Base-by-base conservation (phyloP, 768 basidiomycete species). In the Leccinum olivaceopallidum region DNA sequence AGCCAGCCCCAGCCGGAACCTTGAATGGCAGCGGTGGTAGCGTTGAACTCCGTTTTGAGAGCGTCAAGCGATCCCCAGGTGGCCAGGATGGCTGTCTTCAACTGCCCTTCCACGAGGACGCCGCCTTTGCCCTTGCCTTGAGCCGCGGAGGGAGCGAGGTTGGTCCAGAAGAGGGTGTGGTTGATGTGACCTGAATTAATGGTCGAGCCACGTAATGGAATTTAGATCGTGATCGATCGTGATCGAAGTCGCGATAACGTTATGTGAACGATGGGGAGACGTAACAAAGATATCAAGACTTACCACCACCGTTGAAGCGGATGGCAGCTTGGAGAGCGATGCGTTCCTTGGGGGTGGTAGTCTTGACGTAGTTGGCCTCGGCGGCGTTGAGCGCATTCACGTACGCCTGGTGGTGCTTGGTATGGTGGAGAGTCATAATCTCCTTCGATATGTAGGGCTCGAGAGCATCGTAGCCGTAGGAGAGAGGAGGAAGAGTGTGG, bases 1-100 rank as follows among this genome's bases (percentile, higher is more conserved):
- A 97, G 82, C 95, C 95, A 98, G 62, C 93, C 95, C 95, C 95
- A 97, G 44, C 94, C 95, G 55, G 89, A 92, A 28, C 95, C 95
- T 72, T 97, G 95, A 60, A 98, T 92, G 36, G 77, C 92, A 47
- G 87, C 86, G 49, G 94, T 93, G 48, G 88, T 82, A 37, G 90
- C 76, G 76, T 96, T 98, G 77, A 97, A 89, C 71, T 93, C 83
- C 69, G 84, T 86, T 78, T 86, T 86, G 66, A 97, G 71, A 55
- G 75, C 78, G 0, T 95, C 92, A 62, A 93, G 65, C 60, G 81
- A 79, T 57, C 92, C 93, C 67, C 88, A 98, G 36, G 79, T 72
- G 22, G 78, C 66, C 7, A 73, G 71, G 67, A 96, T 86, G 50
- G 88, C 86, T 0, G 75, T 61, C 75, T 88, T 91, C 70, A 94